A percentile compares a stretch with the other conserved stretches of the same genome.
These are phyloP conservation scores for Cladosporium sp. DNA, from an alignment of 2,329 filamentous ascomycete genomes.

Conservation along the genomic window DNA sequence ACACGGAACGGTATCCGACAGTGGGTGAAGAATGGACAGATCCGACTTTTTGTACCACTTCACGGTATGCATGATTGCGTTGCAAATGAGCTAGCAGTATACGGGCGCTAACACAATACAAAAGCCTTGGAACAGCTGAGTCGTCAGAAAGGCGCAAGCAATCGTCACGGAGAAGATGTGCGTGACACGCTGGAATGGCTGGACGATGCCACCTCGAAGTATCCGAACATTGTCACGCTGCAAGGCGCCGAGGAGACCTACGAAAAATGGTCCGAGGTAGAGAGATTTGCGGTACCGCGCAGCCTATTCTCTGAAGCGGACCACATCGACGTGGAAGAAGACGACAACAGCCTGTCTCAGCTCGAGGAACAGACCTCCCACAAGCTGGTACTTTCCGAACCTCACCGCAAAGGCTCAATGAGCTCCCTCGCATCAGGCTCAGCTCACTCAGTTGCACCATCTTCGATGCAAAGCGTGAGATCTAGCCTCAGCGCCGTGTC, in stretches of 20 bases:
- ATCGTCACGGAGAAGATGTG: conserved; percentile 42
- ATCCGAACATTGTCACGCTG: conserved; percentile 40
- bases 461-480: conserved; percentile 36
- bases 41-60: conserved; percentile 49
- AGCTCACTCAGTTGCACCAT: conserved; percentile 35
- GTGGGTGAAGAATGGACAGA: conserved; percentile 47
- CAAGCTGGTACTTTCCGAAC: conserved; percentile 7
- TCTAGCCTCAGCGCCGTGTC: conserved; percentile 31
- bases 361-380: conserved; percentile 10
- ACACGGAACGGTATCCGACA: conserved; percentile 50
- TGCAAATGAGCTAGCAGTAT: not conserved
- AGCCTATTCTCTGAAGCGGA: conserved; percentile 48
- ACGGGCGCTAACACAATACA: conserved; percentile 9
- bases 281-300: conserved; percentile 44
- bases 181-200: conserved; percentile 49
- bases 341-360: conserved; percentile 20
- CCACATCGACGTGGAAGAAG: conserved; percentile 38
- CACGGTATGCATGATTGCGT: conserved; percentile 38
- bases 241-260: conserved; percentile 47
- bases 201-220: conserved; percentile 46
- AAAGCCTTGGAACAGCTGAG: conserved; percentile 45
- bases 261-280: conserved; percentile 47
- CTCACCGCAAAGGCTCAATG: conserved; percentile 2
- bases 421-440: conserved; percentile 24
- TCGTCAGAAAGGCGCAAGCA: conserved; percentile 39